Base-by-base conservation (phyloP, 2,329 filamentous ascomycete species). In the Pyrenophora seminiperda region DNA sequence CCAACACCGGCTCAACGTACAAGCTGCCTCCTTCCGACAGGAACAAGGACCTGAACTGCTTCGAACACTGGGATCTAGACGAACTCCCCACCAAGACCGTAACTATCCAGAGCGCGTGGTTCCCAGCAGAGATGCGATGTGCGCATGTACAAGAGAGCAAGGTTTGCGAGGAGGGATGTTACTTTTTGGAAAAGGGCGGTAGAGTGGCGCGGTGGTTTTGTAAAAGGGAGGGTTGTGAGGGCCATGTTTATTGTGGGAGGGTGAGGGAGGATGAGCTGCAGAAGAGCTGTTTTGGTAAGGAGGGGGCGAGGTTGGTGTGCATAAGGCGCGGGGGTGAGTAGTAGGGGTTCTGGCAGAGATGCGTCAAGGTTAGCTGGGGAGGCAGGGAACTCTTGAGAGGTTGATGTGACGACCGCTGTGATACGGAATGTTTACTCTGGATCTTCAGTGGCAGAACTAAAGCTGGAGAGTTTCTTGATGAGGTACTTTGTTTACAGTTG, bases 151-250 rank as follows among this genome's bases (percentile, higher is more conserved):
- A 49, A 2, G 37, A 32, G 9, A 18, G 6, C 3, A 50, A 19
- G 3, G 22, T 13, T 4, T 71, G 66, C 36, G 20, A 53, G 2
- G 11, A 53, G 11, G 59, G 60, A 0, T 71, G 67, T 36, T 70
- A 70, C 54, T 50, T 70, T 7, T 40, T 64, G 11, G 66, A 71
- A 46, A 64, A 63, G 33, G 61, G 65, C 4, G 65, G 61, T 0
- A 32, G 52, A 2, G 34, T 33, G 27, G 13, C 42, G 20, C 31
- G 53, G 10, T 62, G 58, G 59, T 47, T 22, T 5, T 68, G 66
- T 20, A 44, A 37, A 29, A 47, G 55, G 30, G 15, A 38, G 1
- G 59, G 60, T 24, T 70, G 67, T 38, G 56, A 68, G 37, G 67
- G 67, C 1, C 67, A 70, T 54, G 61, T 63, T 5, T 68, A 63